Evolutionary conservation across 257 asterid species (phyloP).

Genomic region (Solanum sitiens): DNA sequence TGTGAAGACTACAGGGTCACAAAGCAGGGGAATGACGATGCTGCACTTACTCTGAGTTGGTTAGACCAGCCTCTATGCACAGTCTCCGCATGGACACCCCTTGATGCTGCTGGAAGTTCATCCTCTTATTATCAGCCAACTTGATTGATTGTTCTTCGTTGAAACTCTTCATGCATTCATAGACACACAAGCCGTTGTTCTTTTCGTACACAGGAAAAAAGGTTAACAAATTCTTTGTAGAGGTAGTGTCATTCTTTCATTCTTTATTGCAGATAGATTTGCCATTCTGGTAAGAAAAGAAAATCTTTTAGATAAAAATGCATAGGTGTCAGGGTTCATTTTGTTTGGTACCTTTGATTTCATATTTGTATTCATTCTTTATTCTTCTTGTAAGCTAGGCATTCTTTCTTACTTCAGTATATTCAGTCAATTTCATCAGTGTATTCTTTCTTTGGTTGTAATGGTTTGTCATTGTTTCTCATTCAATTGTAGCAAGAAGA

Average conservation of each 20-base stretch:
- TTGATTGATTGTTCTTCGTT: background rate
- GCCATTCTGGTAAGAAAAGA: background rate
- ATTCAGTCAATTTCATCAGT: background rate
- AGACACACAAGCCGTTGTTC: background rate
- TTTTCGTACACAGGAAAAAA: constrained; percentile 11
- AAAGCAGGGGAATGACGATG: constrained; percentile 27
- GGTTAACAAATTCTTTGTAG: constrained; percentile 36
- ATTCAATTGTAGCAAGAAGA: background rate
- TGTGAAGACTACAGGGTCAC: constrained; percentile 29
- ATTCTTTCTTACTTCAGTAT: background rate
- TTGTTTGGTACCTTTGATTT: background rate
- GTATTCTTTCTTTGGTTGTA: background rate
- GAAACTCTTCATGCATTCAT: background rate
- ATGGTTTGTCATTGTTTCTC: background rate
- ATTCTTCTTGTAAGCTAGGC: background rate
- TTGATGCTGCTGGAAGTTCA: constrained; percentile 51
- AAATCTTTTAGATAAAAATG: background rate
- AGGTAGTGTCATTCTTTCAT: constrained; percentile 57
- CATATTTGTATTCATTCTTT: background rate
- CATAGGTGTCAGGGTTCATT: background rate
- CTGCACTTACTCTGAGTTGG: constrained; percentile 55
- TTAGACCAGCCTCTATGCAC: constrained; percentile 71
- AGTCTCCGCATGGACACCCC: constrained; percentile 54
- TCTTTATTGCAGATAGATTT: constrained; percentile 52
- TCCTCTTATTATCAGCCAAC: constrained; percentile 8